Conservation (phyloP, 208 protist species). For the Borovskyia barvae region DNA sequence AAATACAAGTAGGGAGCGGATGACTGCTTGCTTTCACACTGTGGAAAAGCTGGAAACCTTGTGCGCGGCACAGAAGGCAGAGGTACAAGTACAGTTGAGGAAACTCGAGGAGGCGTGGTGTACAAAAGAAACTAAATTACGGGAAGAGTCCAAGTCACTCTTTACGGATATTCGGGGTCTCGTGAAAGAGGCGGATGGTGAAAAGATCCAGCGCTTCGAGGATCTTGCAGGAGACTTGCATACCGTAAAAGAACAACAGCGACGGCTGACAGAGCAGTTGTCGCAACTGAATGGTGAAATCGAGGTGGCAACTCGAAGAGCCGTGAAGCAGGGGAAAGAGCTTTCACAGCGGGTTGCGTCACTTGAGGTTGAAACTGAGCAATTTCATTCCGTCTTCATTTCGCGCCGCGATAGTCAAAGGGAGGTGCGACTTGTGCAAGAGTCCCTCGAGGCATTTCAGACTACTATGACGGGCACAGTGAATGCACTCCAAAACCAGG, state of each 20-base stretch:
- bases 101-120: not conserved
- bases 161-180: constrained; percentile 12
- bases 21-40: constrained; percentile 15
- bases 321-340: constrained; percentile 11
- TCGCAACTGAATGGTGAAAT: not conserved
- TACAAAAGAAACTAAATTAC: not conserved
- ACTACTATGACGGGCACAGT: not conserved
- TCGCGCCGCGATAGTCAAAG: constrained; percentile 8
- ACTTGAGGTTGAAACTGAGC: constrained; percentile 9
- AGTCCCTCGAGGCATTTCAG: not conserved
- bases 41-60: constrained; percentile 18
- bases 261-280: constrained; percentile 12
- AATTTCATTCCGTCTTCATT: not conserved
- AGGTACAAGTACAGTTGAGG: not conserved
- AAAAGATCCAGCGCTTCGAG: not conserved
- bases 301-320: not conserved
- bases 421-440: constrained; percentile 5
- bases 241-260: constrained; percentile 15
- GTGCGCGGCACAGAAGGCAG: constrained; percentile 4
- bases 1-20: constrained; percentile 8
- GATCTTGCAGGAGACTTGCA: constrained; percentile 13
- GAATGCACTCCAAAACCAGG: not conserved
- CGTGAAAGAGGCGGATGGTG: constrained; percentile 1
- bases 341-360: constrained; percentile 2
- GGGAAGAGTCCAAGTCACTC: constrained; percentile 12